Evolutionary conservation across 345 rosid species (phyloP).

Genomic region (Trapa bicornis): DNA sequence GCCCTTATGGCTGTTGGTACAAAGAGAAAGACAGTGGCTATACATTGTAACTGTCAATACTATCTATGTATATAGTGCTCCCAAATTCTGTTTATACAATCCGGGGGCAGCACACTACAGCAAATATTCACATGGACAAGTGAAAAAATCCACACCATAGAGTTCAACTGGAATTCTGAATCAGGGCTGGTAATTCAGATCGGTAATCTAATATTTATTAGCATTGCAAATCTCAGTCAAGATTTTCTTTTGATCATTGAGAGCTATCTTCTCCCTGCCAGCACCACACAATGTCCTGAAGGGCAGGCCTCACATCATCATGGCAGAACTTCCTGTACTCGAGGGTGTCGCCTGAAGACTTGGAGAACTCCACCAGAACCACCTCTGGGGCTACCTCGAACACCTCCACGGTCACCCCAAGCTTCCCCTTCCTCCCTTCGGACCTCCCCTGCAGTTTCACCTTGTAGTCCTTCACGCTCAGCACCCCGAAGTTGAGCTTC

Average conservation of each 20-base stretch:
- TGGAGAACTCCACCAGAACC: conserved; percentile 33
- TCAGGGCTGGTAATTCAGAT: neutral
- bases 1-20: too few relatives aligned
- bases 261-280: conserved; percentile 32
- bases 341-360: conserved; percentile 29
- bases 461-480: conserved; percentile 28
- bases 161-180: neutral
- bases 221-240: neutral
- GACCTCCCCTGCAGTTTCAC: conserved; percentile 28
- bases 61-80: neutral
- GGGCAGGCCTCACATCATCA: conserved; percentile 30
- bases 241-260: neutral
- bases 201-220: neutral
- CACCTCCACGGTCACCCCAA: conserved; percentile 25
- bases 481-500: conserved; percentile 24
- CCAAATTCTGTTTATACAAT: neutral
- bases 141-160: neutral
- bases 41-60: too few relatives aligned
- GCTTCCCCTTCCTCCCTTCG: conserved; percentile 32
- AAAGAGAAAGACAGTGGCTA: too few relatives aligned
- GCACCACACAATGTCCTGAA: conserved; percentile 37
- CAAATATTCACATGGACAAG: neutral
- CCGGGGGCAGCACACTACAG: neutral
- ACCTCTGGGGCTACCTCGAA: conserved; percentile 33
- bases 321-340: conserved; percentile 33